Evolutionary conservation across 2,329 filamentous ascomycete genomes (phyloP).

Genomic region (Fusarium sp.): DNA sequence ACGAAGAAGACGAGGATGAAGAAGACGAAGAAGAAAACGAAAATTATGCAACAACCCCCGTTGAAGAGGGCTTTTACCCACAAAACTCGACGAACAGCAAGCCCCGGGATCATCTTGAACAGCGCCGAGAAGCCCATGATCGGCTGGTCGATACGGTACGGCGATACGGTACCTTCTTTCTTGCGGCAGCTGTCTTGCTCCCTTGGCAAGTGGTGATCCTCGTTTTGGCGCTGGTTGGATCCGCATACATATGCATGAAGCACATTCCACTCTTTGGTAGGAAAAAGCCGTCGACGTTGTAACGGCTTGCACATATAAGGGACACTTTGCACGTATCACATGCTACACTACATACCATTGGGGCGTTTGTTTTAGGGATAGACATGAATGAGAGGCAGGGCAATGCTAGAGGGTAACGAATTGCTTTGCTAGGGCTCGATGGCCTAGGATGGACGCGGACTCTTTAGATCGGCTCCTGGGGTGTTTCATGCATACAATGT

Average conservation of each 20-base stretch:
- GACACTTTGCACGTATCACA: slow-evolving; percentile 16
- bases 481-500: slow-evolving; percentile 22
- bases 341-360: slow-evolving; percentile 44
- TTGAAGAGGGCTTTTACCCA: slow-evolving; percentile 35
- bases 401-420: slow-evolving; percentile 11
- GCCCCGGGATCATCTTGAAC: slow-evolving; percentile 45
- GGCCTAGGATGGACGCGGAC: slow-evolving; percentile 13
- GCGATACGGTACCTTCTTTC: slow-evolving; percentile 54
- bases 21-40: slow-evolving; percentile 42
- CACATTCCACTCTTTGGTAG: slow-evolving; percentile 39
- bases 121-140: slow-evolving; percentile 50
- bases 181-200: slow-evolving; percentile 60
- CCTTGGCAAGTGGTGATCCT: slow-evolving; percentile 55
- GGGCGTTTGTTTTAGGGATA: slow-evolving; percentile 46
- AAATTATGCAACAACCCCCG: slow-evolving; percentile 35
- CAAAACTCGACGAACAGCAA: slow-evolving; percentile 38
- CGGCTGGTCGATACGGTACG: slow-evolving; percentile 56
- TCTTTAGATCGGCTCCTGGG: slow-evolving; percentile 35
- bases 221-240: slow-evolving; percentile 49
- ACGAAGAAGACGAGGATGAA: slow-evolving; percentile 39
- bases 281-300: slow-evolving; percentile 38
- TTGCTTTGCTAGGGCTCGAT: slow-evolving; percentile 11
- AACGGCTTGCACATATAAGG: slow-evolving; percentile 32
- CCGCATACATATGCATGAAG: slow-evolving; percentile 56
- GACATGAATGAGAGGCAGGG: slow-evolving; percentile 16